Percentiles rank a stretch among this genome's conserved stretches.
These are phyloP conservation scores for Fusarium drepaniforme DNA, from an alignment of 2,329 filamentous ascomycete genomes.

Conservation along the genomic window DNA sequence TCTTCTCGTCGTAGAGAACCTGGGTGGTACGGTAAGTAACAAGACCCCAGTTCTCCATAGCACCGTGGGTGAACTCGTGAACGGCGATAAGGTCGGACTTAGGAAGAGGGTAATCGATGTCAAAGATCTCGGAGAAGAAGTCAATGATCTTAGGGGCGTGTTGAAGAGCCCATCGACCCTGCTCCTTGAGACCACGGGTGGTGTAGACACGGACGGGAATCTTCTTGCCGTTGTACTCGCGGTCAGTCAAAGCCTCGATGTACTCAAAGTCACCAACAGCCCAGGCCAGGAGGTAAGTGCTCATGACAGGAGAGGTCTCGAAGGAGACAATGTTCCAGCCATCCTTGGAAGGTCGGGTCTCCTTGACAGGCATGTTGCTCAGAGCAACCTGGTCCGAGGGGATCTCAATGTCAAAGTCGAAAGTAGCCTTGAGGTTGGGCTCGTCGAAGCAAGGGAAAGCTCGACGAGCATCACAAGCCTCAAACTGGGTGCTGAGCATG, in stretches of 20 bases:
- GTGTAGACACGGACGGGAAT: constrained; percentile 97
- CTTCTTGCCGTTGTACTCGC: constrained; percentile 90
- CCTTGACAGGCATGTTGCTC: constrained; percentile 95
- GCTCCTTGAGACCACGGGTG: constrained; percentile 91
- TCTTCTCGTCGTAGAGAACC: constrained; percentile 94
- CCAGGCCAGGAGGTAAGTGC: constrained; percentile 92
- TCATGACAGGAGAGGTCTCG: constrained; percentile 89
- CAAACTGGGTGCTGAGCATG: constrained; percentile 97
- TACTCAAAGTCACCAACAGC: constrained; percentile 98
- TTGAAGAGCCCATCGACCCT: constrained; percentile 89
- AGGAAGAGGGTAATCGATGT: constrained; percentile 91
- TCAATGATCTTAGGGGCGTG: constrained; percentile 95
- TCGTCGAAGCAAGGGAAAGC: constrained; percentile 99
- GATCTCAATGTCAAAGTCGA: constrained; percentile 93
- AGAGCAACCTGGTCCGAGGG: constrained; percentile 89
- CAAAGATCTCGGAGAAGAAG: constrained; percentile 95
- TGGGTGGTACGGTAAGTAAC: constrained; percentile 97
- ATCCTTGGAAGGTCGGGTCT: constrained; percentile 67
- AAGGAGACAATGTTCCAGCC: constrained; percentile 83
- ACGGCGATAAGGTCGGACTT: constrained; percentile 93
- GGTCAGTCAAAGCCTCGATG: constrained; percentile 89
- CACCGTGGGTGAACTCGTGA: constrained; percentile 89
- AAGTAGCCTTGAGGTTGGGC: constrained; percentile 95
- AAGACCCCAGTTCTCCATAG: constrained; percentile 97
- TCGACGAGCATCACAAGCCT: constrained; percentile 92